Conservation (phyloP, 345 rosid species). For the Rhodamnia rubescens region DNA sequence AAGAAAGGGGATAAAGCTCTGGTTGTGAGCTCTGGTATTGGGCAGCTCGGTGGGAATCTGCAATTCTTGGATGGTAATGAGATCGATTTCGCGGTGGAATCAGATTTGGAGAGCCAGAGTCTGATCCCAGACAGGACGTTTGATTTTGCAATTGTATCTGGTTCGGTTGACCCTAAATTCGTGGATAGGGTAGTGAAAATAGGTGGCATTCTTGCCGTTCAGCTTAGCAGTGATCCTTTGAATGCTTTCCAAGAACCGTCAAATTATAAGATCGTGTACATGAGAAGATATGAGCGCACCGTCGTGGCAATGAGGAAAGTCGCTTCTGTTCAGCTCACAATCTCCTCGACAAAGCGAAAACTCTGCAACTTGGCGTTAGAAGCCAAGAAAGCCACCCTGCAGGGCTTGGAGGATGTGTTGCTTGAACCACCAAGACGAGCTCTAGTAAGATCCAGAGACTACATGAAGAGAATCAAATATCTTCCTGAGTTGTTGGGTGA, state of each 20-base stretch:
- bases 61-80: constrained; percentile 14
- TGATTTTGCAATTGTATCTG: constrained; percentile 24
- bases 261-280: constrained; percentile 23
- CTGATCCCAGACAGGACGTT: constrained; percentile 20
- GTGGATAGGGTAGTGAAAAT: constrained; percentile 31
- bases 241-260: constrained; percentile 12
- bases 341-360: constrained; percentile 5
- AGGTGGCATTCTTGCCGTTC: constrained; percentile 32
- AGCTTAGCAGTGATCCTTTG: constrained; percentile 4
- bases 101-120: constrained; percentile 10
- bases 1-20: constrained; percentile 33
- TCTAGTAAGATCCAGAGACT: background rate
- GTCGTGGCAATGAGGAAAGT: constrained; percentile 30
- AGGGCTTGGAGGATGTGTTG: constrained; percentile 24
- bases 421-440: constrained; percentile 28
- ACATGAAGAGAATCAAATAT: constrained; percentile 12
- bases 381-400: constrained; percentile 19
- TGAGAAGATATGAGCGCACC: constrained; percentile 17
- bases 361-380: constrained; percentile 12
- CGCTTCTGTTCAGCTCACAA: background rate
- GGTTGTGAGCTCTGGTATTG: constrained; percentile 14
- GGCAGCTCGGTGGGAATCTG: constrained; percentile 8
- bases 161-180: constrained; percentile 6
- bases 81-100: constrained; percentile 16
- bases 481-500: constrained; percentile 29